These are phyloP conservation scores for Clathrus columnatus DNA, from an alignment of 768 basidiomycete species.

Conservation along the genomic window DNA sequence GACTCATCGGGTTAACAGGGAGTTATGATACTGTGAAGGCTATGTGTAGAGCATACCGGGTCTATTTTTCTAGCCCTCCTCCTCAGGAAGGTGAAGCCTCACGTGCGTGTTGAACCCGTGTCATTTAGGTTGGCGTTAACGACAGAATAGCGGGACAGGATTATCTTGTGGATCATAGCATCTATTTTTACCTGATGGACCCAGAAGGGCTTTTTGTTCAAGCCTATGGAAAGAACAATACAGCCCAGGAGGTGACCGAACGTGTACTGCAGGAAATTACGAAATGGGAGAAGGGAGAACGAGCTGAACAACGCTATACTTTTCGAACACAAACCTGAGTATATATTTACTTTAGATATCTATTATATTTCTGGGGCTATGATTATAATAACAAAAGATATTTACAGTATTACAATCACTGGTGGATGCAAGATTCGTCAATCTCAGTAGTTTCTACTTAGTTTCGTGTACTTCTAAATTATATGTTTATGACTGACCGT, in stretches of 20 bases:
- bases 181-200: constrained; percentile 98
- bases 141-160: constrained; percentile 48
- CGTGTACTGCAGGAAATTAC: constrained; percentile 47
- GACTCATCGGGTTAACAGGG: constrained; percentile 82
- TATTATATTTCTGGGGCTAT: no score
- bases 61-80: constrained; percentile 96
- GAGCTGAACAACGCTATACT: background rate
- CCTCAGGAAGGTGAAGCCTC: constrained; percentile 49
- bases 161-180: constrained; percentile 95
- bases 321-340: background rate
- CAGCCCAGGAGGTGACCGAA: constrained; percentile 56
- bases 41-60: constrained; percentile 90
- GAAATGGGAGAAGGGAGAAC: constrained; percentile 28
- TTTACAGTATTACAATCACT: no score
- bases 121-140: background rate
- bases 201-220: constrained; percentile 91
- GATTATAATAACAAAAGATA: no score
- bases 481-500: no score
- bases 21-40: constrained; percentile 78
- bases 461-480: no score
- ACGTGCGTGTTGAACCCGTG: background rate
- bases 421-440: no score
- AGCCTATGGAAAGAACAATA: constrained; percentile 84
- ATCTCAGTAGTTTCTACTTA: no score
- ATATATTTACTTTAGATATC: no score